Evolutionary conservation across 108 stramenopile species (phyloP), one percentile per base, ranked within the genome.

Genomic region (Nitzschia inconspicua): DNA sequence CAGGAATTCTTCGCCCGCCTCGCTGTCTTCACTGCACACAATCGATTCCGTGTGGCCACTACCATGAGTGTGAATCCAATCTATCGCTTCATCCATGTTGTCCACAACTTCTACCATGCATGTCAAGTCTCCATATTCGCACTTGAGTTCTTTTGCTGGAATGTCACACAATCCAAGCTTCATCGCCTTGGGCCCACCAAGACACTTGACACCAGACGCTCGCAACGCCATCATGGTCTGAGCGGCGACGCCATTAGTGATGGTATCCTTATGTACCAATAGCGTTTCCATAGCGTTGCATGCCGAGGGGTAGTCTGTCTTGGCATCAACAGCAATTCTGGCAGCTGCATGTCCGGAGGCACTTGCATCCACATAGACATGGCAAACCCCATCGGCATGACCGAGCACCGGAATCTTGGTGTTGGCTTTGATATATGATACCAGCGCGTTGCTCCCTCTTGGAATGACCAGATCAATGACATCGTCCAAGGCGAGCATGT

Each of bases 391-490:
- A 48, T 99, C 98, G 23, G 97, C 96, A 80, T 99, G 98, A 8
- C 98, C 98, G 24, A 99, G 76, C 9, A 99, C 98, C 4, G 98
- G 98, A 51, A 99, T 98, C 4, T 77, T 72, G 13, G 96, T 98
- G 65, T 91, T 81, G 18, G 82, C 72, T 67, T 96, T 90, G 66
- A 98, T 92, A 68, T 89, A 88, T 2, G 76, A 80, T 11, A 98
- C 96, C 11, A 98, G 74, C 1, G 69, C 79, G 62, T 95, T 95
- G 54, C 88, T 80, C 19, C 98, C 98, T 18, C 98, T 86, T 36
- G 98, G 98, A 71, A 99, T 98, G 52, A 98, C 97, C 47, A 99
- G 91, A 63, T 99, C 98, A 54, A 99, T 96, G 30, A 94, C 86
- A 58, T 88, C 82, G 34, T 94, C 93, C 13, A 94, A 72, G 37